Percentiles rank a stretch among this genome's conserved stretches.
These are phyloP conservation scores for Metschnikowia kunwiensis DNA, from an alignment of 805 yeast species.

Conservation along the genomic window DNA sequence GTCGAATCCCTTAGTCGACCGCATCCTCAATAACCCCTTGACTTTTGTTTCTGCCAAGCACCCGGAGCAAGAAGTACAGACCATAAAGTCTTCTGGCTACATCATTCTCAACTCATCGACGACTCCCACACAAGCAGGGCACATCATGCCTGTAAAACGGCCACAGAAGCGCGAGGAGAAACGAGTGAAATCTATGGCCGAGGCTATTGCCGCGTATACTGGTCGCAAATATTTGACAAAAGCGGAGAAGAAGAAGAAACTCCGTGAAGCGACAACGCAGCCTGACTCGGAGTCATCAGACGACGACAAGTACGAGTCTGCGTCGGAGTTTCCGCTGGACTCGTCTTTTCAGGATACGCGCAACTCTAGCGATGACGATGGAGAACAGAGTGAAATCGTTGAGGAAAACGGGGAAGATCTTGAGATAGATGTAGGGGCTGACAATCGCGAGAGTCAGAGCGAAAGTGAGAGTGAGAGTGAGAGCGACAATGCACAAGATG, in stretches of 20 bases:
- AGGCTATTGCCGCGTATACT: conserved; percentile 56
- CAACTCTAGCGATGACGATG: conserved; percentile 2
- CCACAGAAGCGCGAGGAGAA: conserved; percentile 10
- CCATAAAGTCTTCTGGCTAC: conserved; percentile 15
- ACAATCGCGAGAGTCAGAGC: not conserved
- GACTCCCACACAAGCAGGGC: conserved; percentile 5
- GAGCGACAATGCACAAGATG: conserved; percentile 8
- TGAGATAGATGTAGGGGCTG: conserved; percentile 5
- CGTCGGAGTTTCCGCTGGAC: conserved; percentile 29
- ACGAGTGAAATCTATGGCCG: conserved; percentile 47
- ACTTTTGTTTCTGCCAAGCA: conserved; percentile 59
- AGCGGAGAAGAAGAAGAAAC: conserved; percentile 26
- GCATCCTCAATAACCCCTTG: conserved; percentile 59
- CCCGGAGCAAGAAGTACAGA: conserved; percentile 18
- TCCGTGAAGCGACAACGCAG: conserved; percentile 1
- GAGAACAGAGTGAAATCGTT: not conserved
- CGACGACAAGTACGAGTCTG: conserved; percentile 30
- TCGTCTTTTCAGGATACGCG: conserved; percentile 13
- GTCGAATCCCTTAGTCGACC: conserved; percentile 56
- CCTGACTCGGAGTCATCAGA: conserved; percentile 19
- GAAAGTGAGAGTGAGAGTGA: conserved; percentile 1
- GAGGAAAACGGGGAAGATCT: conserved; percentile 8
- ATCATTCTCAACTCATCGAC: conserved; percentile 15
- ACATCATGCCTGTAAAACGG: conserved; percentile 4
- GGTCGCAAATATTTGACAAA: conserved; percentile 52